Evolutionary conservation across 768 basidiomycete species (phyloP), one percentile per base, ranked within the genome.

Genomic region (Amanita molliuscula): DNA sequence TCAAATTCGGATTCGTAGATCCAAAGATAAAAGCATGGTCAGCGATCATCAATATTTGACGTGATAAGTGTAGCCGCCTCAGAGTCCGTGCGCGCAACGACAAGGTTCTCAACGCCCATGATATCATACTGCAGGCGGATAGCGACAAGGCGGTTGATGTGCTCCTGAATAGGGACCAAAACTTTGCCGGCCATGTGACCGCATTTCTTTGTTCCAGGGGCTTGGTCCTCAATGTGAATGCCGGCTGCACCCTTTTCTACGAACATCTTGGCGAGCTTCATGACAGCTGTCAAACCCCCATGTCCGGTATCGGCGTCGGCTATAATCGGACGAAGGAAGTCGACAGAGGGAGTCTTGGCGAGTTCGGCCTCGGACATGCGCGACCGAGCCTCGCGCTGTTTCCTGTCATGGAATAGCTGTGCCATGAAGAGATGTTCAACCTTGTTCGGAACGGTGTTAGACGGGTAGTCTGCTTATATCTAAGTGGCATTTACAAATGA

Each of bases 241-340:
- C 95, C 96, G 13, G 96, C 94, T 0, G 96, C 96, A 54, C 96
- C 95, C 59, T 92, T 89, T 70, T 99, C 96, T 56, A 97, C 92
- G 62, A 99, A 97, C 79, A 99, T 82, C 70, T 99, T 99, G 52
- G 96, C 81, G 54, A 99, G 81, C 71, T 97, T 98, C 91, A 98
- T 95, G 54, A 91, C 82, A 15, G 96, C 93, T n/a, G 94, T 97
- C 58, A 98, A 71, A 54, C 95, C 95, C 59, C 95, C 95, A 62
- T 98, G 95, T 4, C 95, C 95, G 20, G 96, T 98, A 65, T 99
- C 96, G 9, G 92, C 96, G 67, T 99, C 96, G 15, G 96, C 95
- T 55, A 99, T 73, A 56, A 99, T 78, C 4, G 95, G 95, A 20
- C 95, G 86, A 55, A 96, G 81, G 65, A 95, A 95, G 67, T 97